phyloP scores from a whole-genome alignment of 2,329 filamentous ascomycete genomes.

The Pseudogymnoascus sp. region DNA sequence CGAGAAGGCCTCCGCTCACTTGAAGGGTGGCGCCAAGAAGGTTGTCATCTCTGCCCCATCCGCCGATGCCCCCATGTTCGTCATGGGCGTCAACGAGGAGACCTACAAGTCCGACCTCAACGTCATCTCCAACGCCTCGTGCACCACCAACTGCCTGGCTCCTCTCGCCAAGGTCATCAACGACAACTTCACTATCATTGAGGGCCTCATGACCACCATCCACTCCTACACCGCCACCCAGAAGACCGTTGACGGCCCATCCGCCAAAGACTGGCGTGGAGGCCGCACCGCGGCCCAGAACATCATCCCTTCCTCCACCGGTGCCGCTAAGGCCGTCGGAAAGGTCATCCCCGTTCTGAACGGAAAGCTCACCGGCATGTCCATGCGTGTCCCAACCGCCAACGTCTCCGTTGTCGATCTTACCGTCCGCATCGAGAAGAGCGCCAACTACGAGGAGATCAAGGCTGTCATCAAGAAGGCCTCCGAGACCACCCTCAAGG shows the following conservation, averaged over 20 bases:
- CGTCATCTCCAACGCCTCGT: slow-evolving; percentile 98
- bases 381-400: slow-evolving; percentile 96
- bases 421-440: slow-evolving; percentile 89
- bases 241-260: slow-evolving; percentile 98
- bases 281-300: slow-evolving; percentile 98
- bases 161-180: slow-evolving; percentile 98
- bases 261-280: slow-evolving; percentile 98
- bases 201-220: slow-evolving; percentile 99
- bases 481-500: slow-evolving; percentile 75
- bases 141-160: slow-evolving; percentile 99
- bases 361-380: slow-evolving; percentile 99
- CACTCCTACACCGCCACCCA: slow-evolving; percentile 99
- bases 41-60: slow-evolving; percentile 89
- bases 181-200: slow-evolving; percentile 95
- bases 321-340: slow-evolving; percentile 99
- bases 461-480: slow-evolving; percentile 86
- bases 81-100: slow-evolving; percentile 98
- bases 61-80: slow-evolving; percentile 98
- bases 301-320: slow-evolving; percentile 98
- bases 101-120: slow-evolving; percentile 82
- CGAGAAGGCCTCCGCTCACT: slow-evolving; percentile 89
- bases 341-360: slow-evolving; percentile 98
- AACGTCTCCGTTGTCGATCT: slow-evolving; percentile 99
- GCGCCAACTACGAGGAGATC: slow-evolving; percentile 81
- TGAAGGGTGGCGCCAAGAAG: slow-evolving; percentile 97